Evolutionary conservation across 2,329 filamentous ascomycete genomes (phyloP), one percentile per base, ranked within the genome.

Genomic region (Colletotrichum lupini): DNA sequence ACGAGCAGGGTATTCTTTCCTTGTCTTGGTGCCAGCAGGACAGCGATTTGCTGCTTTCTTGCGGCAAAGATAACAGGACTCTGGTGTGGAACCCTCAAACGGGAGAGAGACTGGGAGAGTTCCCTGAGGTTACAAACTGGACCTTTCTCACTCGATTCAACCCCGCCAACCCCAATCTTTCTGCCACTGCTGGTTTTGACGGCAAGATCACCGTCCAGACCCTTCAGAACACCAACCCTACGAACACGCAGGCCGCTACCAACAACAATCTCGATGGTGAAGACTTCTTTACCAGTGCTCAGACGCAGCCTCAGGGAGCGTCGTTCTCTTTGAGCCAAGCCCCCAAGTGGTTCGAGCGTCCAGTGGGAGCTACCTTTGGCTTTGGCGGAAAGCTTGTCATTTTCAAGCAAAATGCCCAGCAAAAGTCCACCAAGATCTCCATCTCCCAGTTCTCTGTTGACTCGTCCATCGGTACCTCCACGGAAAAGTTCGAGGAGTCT

Each of bases 101-200:
- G 3, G 96, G 96, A 66, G 91, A 97, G 80, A 88, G 90, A 14
- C 93, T 95, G 75, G 97, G 97, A 76, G 96, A 98, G 83, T 96
- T 98, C 80, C 95, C 96, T 5, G 95, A 98, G 78, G 95, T 97
- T 67, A 98, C 96, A n/a, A 99, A 98, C 83, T 99, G 97, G 96
- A 98, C 95, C 6, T 99, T 99, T 86, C 92, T 96, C 81, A 98
- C 97, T 5, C 91, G 93, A 75, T 98, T 97, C 89, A 95, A 98
- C 82, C 97, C 97, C 35, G 92, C 94, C 77, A 98, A 99, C 82
- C 96, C 97, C 12, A 94, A 92, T 80, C 87, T 99, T 71, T 94
- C 96, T 62, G 97, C 97, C 22, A 98, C 97, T 22, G 97, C 97
- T 11, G 97, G 96, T 2, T 98, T 98, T 77, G 97, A 99, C 80